These are phyloP conservation scores for Phlyctochytrium planicorne DNA, from an alignment of 192 early-diverging fungal genomes.

Conservation along the genomic window DNA sequence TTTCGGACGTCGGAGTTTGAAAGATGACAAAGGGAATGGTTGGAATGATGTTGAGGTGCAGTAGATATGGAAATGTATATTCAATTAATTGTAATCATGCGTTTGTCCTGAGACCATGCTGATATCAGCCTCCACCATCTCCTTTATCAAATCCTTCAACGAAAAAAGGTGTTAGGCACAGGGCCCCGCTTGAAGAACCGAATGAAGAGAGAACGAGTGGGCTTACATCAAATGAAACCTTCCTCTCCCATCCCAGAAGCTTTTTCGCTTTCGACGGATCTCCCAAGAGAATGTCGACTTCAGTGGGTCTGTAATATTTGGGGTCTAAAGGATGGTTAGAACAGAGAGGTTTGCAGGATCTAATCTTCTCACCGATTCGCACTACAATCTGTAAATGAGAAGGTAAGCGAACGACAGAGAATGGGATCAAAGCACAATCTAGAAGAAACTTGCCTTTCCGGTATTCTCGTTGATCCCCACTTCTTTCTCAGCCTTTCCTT, in stretches of 20 bases:
- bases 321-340: slow-evolving; percentile 65
- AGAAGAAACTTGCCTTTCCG: slow-evolving; percentile 10
- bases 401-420: background rate
- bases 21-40: too few relatives aligned
- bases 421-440: background rate
- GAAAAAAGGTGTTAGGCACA: too few relatives aligned
- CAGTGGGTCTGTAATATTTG: slow-evolving; percentile 78
- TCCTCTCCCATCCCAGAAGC: slow-evolving; percentile 64
- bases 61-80: too few relatives aligned
- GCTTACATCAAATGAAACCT: slow-evolving; percentile 68
- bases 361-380: slow-evolving; percentile 59
- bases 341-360: slow-evolving; percentile 51
- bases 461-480: slow-evolving; percentile 24
- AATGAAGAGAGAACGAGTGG: too few relatives aligned
- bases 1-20: too few relatives aligned
- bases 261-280: slow-evolving; percentile 70
- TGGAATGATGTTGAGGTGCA: too few relatives aligned
- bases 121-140: too few relatives aligned
- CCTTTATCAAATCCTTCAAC: too few relatives aligned
- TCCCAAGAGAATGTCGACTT: slow-evolving; percentile 74
- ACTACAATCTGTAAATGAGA: slow-evolving; percentile 48
- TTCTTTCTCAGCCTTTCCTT: slow-evolving; percentile 29
- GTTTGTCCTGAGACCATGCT: too few relatives aligned
- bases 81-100: too few relatives aligned
- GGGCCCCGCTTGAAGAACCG: too few relatives aligned